phyloP scores from a whole-genome alignment of 768 basidiomycete genomes.

The Lentinula sp. region DNA sequence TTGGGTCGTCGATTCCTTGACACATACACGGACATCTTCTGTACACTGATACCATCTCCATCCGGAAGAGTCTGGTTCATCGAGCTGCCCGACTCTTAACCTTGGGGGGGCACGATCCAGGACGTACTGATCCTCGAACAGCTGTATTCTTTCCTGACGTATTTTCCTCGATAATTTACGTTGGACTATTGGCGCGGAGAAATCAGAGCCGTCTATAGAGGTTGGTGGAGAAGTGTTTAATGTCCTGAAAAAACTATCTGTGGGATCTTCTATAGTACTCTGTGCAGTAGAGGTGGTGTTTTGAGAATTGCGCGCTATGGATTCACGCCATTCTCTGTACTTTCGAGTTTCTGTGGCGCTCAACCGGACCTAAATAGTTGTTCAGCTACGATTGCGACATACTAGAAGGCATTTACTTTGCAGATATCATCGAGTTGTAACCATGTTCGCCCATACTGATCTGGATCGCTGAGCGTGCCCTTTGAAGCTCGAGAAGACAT shows the following conservation, averaged over 20 bases:
- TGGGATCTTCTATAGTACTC: not conserved
- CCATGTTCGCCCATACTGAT: constrained; percentile 1
- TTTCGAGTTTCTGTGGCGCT: constrained; percentile 1
- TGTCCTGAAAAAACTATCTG: not conserved
- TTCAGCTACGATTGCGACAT: not conserved
- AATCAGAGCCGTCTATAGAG: not conserved
- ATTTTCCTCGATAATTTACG: not conserved
- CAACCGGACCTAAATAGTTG: not conserved
- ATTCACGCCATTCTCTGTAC: constrained; percentile 2
- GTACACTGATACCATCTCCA: constrained; percentile 6
- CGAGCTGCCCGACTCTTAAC: not conserved
- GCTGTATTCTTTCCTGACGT: not conserved
- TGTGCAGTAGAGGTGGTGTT: not conserved
- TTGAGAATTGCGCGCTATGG: not conserved
- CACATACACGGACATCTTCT: constrained; percentile 1
- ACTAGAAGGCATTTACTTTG: not conserved
- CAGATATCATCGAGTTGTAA: not conserved
- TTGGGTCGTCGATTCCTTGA: not conserved
- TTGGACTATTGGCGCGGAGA: not conserved
- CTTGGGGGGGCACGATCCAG: not conserved
- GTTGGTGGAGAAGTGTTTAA: not conserved
- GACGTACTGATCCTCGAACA: not conserved
- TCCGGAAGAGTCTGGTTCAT: not conserved
- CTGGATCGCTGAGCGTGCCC: not conserved
- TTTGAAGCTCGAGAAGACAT: not conserved